Percentiles rank a stretch among this genome's conserved stretches.
Evolutionary conservation across 306 rosid species (phyloP).

Genomic region (Crotalaria pallida): DNA sequence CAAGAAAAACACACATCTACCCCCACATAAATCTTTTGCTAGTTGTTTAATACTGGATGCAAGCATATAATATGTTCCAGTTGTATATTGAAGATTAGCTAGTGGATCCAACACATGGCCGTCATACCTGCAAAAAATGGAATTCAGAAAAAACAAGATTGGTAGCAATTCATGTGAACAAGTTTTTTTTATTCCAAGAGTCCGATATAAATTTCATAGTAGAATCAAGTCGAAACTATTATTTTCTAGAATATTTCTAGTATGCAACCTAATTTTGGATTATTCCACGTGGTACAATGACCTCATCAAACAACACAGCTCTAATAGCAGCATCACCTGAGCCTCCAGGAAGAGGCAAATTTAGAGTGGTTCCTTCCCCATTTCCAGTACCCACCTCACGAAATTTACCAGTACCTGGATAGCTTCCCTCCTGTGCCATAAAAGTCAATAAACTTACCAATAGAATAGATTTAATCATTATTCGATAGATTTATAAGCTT

Average conservation of each 20-base stretch:
- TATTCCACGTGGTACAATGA: constrained; percentile 79
- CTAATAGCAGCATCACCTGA: constrained; percentile 79
- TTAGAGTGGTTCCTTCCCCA: constrained; percentile 91
- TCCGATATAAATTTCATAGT: constrained; percentile 7
- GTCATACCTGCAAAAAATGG: constrained; percentile 50
- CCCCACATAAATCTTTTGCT: constrained; percentile 65
- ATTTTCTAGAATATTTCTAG: too few relatives aligned
- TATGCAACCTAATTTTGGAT: too few relatives aligned
- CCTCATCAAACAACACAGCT: constrained; percentile 78
- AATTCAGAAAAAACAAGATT: not conserved
- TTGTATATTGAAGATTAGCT: constrained; percentile 74
- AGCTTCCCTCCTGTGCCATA: constrained; percentile 73
- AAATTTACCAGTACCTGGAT: constrained; percentile 92
- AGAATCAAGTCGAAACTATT: too few relatives aligned
- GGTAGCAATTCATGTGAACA: not conserved
- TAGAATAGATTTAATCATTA: not conserved
- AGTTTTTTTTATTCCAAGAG: not conserved
- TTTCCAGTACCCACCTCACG: constrained; percentile 70
- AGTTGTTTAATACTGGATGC: constrained; percentile 73
- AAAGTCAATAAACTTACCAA: not conserved
- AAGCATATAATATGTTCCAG: constrained; percentile 84
- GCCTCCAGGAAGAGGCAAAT: constrained; percentile 94
- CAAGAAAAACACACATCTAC: constrained; percentile 72
- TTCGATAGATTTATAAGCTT: not conserved
- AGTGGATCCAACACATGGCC: constrained; percentile 88